Percentiles rank a stretch among this genome's conserved stretches.
These are phyloP conservation scores for Takashimella tepidaria DNA, from an alignment of 1,284 basidiomycete species.

Conservation along the genomic window DNA sequence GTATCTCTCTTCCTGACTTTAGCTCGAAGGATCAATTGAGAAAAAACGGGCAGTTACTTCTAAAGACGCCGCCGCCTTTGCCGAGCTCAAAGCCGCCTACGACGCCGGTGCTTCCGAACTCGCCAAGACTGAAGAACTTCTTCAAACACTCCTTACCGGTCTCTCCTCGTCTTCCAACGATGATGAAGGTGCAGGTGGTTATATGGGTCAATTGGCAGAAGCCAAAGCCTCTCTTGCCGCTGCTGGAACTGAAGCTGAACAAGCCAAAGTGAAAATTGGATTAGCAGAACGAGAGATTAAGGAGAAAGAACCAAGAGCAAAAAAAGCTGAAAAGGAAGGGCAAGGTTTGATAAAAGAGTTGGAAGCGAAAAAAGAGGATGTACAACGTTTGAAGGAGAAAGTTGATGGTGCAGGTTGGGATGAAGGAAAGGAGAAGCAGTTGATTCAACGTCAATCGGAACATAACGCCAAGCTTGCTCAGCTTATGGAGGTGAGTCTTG, in stretches of 20 bases:
- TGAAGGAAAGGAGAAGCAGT: conserved; percentile 64
- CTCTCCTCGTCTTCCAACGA: conserved; percentile 60
- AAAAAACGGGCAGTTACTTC: conserved; percentile 61
- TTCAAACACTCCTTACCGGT: conserved; percentile 91
- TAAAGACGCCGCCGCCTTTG: conserved; percentile 40
- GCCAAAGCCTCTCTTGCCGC: conserved; percentile 71
- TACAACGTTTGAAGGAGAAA: conserved; percentile 57
- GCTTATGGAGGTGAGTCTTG: conserved; percentile 62
- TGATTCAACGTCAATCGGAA: conserved; percentile 57
- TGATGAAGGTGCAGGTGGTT: conserved; percentile 69
- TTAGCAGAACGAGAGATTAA: conserved; percentile 79
- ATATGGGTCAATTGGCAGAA: conserved; percentile 93
- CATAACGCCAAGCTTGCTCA: conserved; percentile 58
- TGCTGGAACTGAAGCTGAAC: conserved; percentile 78
- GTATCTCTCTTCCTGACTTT: conserved; percentile 19
- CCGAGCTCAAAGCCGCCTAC: conserved; percentile 58
- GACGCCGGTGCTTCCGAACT: conserved; percentile 62
- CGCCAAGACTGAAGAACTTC: conserved; percentile 78
- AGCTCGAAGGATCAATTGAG: conserved; percentile 58
- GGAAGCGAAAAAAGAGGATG: conserved; percentile 57
- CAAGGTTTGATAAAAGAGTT: conserved; percentile 67
- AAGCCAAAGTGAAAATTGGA: conserved; percentile 68
- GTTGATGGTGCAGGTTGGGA: conserved; percentile 71
- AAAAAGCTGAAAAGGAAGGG: conserved; percentile 77
- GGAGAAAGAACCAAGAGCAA: conserved; percentile 70